These are phyloP conservation scores for Henckelia pumila DNA, from an alignment of 257 asterid genomes.

Conservation along the genomic window DNA sequence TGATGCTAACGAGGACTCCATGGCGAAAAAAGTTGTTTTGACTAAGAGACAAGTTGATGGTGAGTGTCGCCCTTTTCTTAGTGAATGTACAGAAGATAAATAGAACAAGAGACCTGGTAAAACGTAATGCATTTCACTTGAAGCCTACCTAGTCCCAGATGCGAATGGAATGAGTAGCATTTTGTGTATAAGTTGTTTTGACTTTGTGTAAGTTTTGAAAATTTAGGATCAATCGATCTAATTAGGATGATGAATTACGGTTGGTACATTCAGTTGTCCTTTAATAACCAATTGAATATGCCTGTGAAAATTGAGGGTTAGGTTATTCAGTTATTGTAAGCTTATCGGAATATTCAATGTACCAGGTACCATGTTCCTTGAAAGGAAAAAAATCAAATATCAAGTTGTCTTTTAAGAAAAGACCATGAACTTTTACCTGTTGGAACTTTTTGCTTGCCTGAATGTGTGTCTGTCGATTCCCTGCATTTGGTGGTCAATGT, in stretches of 20 bases:
- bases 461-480: no score
- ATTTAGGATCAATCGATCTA: background rate
- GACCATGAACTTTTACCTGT: background rate
- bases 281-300: no score
- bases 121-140: background rate
- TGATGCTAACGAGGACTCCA: constrained; percentile 37
- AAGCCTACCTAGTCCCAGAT: background rate
- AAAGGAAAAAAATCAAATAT: constrained; percentile 9
- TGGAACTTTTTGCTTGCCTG: background rate
- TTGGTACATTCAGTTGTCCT: background rate
- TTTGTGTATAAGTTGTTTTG: background rate
- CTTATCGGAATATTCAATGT: constrained; percentile 9
- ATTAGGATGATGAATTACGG: background rate
- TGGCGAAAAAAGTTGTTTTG: constrained; percentile 62
- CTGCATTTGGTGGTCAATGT: background rate
- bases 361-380: constrained; percentile 14
- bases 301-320: no score
- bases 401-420: background rate
- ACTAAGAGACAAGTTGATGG: constrained; percentile 58
- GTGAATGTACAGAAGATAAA: constrained; percentile 9
- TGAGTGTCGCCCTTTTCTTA: constrained; percentile 33
- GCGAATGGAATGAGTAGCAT: constrained; percentile 6
- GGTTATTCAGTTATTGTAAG: background rate
- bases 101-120: constrained; percentile 20
- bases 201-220: background rate